Evolutionary conservation across 495 filamentous ascomycete genomes (phyloP).

Genomic region (Penicillium simplicissimum): DNA sequence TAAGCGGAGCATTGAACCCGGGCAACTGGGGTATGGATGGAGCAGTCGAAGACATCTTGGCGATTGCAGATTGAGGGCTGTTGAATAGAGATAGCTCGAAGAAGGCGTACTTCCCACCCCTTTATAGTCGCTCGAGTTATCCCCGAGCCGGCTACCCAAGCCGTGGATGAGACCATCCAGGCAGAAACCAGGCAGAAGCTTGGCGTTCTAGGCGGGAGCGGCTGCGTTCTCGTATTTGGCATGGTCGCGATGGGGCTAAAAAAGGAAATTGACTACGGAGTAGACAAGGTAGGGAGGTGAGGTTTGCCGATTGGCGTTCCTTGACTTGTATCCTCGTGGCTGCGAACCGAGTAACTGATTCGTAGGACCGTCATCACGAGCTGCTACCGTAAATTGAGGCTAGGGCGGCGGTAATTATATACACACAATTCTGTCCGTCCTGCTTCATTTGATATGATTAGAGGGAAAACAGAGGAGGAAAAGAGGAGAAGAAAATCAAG

Average conservation of each 20-base stretch:
- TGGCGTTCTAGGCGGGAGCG: background rate
- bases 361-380: no score
- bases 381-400: no score
- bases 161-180: background rate
- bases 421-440: no score
- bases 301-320: conserved; percentile 1
- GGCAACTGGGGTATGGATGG: background rate
- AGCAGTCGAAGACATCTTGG: background rate
- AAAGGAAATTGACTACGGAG: background rate
- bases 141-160: no score
- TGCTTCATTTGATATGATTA: no score
- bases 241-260: background rate
- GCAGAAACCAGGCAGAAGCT: conserved; percentile 1
- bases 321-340: background rate
- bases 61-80: background rate
- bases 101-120: background rate
- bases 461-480: no score
- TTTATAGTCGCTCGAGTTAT: background rate
- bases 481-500: no score
- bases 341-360: no score
- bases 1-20: background rate
- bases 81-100: background rate
- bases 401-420: no score
- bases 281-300: background rate
- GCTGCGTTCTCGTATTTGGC: background rate